Conservation (phyloP, 768 basidiomycete species). For the Hygrophoropsis aurantiaca region DNA sequence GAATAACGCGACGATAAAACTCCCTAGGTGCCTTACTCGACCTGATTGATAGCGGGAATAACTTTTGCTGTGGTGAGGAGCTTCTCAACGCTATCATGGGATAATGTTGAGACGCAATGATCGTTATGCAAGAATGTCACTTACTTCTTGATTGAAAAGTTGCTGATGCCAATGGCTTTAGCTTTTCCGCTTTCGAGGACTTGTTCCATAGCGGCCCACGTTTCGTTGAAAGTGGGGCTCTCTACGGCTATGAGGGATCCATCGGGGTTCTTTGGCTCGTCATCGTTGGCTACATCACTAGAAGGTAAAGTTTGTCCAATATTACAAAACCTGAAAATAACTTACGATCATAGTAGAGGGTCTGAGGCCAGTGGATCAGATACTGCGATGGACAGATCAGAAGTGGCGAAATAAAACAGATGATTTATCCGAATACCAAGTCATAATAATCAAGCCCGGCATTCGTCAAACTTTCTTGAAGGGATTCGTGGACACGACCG, state of each 20-base stretch:
- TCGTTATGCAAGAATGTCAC: neutral
- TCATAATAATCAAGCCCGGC: slow-evolving; percentile 50
- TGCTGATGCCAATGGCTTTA: slow-evolving; percentile 39
- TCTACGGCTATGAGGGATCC: neutral
- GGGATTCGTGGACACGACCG: slow-evolving; percentile 37
- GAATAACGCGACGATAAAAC: neutral
- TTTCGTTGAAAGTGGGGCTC: neutral
- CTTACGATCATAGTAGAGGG: slow-evolving; percentile 17
- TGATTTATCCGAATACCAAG: slow-evolving; percentile 20
- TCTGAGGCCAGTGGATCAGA: slow-evolving; percentile 41
- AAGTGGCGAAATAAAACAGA: too few species aligned
- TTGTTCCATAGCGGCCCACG: slow-evolving; percentile 11
- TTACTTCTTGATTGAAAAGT: slow-evolving; percentile 36
- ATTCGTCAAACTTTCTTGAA: slow-evolving; percentile 40
- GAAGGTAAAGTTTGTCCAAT: neutral
- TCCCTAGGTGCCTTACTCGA: slow-evolving; percentile 39
- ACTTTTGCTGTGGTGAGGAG: slow-evolving; percentile 48
- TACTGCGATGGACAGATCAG: slow-evolving; percentile 20
- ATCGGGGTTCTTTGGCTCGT: neutral
- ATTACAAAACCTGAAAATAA: too few species aligned
- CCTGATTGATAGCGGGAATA: slow-evolving; percentile 68
- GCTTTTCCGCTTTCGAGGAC: slow-evolving; percentile 25
- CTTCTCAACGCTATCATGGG: slow-evolving; percentile 17
- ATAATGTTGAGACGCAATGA: neutral
- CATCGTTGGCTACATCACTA: neutral